Evolutionary conservation across 2,329 filamentous ascomycete species (phyloP).

Genomic region (Ophiosphaerella korrae): DNA sequence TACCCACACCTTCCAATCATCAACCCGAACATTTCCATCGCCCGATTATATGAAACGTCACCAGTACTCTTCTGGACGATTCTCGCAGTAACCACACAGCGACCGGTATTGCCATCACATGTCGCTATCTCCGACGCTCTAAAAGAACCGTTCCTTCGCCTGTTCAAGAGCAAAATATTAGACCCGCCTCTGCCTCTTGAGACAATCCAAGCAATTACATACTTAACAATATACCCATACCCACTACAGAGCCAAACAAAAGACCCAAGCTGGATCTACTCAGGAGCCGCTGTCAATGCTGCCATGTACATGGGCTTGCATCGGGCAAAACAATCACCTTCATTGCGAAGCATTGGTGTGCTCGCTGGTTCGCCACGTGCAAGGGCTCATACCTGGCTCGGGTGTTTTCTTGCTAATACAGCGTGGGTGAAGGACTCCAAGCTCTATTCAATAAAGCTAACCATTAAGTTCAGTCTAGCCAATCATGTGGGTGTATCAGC

Average conservation of each 20-base stretch:
- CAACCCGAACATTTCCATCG: conserved; percentile 19
- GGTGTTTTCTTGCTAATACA: conserved; percentile 24
- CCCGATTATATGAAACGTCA: conserved; percentile 14
- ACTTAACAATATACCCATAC: conserved; percentile 25
- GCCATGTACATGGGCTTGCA: conserved; percentile 29
- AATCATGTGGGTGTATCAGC: conserved; percentile 25
- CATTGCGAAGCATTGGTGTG: conserved; percentile 21
- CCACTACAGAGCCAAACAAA: conserved; percentile 12
- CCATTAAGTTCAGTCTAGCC: conserved; percentile 16
- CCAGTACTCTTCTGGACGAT: conserved; percentile 31
- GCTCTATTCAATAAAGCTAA: conserved; percentile 14
- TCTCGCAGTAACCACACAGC: conserved; percentile 16
- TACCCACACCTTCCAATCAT: conserved; percentile 30
- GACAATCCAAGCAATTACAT: conserved; percentile 24
- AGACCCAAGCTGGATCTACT: conserved; percentile 31
- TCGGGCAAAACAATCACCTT: conserved; percentile 16
- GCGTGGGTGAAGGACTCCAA: conserved; percentile 11
- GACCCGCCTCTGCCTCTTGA: conserved; percentile 23
- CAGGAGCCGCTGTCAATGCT: conserved; percentile 26
- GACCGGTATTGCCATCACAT: conserved; percentile 10
- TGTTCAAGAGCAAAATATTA: conserved; percentile 15
- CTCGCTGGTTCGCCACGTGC: conserved; percentile 15
- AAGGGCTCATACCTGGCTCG: conserved; percentile 27
- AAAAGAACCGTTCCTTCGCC: conserved; percentile 8
- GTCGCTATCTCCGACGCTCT: conserved; percentile 7